Evolutionary conservation across 495 filamentous ascomycete genomes (phyloP).

Genomic region (Melanomma pulvis-pyrius): DNA sequence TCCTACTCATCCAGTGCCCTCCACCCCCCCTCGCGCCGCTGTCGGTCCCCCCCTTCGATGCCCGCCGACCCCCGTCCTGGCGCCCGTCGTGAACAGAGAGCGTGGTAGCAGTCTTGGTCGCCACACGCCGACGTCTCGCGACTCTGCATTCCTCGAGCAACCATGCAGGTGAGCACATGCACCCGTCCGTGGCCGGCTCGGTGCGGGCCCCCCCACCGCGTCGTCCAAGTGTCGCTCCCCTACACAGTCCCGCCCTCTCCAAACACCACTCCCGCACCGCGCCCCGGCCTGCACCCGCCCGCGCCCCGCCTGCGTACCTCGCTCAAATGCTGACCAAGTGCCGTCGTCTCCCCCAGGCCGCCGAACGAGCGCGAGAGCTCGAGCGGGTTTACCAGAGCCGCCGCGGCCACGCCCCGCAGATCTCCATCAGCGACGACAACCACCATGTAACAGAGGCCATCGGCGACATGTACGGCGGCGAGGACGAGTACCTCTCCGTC

Average conservation of each 20-base stretch:
- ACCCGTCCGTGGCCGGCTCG: background rate
- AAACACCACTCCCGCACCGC: background rate
- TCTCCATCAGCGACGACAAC: slow-evolving; percentile 77
- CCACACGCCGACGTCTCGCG: slow-evolving; percentile 10
- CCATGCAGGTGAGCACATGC: slow-evolving; percentile 30
- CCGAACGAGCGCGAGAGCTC: slow-evolving; percentile 45
- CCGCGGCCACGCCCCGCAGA: slow-evolving; percentile 65
- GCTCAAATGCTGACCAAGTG: slow-evolving; percentile 23
- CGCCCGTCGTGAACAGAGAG: slow-evolving; percentile 6
- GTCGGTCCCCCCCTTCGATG: slow-evolving; percentile 14
- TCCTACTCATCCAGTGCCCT: slow-evolving; percentile 7
- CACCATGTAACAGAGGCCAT: slow-evolving; percentile 99
- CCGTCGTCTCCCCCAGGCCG: slow-evolving; percentile 35
- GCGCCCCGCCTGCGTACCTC: background rate
- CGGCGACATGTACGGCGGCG: slow-evolving; percentile 91
- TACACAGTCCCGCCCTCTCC: background rate
- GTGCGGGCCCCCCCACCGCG: background rate
- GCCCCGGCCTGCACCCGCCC: slow-evolving; percentile 5
- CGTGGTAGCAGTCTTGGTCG: slow-evolving; percentile 9
- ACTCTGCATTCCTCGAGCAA: slow-evolving; percentile 7
- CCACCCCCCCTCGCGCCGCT: background rate
- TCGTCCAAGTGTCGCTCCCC: background rate
- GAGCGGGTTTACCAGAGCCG: slow-evolving; percentile 46
- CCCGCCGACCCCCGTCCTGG: background rate
- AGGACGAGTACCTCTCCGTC: slow-evolving; percentile 57